Base-by-base conservation (phyloP, 2,329 filamentous ascomycete genomes). In the Elsinoe arachidis region DNA sequence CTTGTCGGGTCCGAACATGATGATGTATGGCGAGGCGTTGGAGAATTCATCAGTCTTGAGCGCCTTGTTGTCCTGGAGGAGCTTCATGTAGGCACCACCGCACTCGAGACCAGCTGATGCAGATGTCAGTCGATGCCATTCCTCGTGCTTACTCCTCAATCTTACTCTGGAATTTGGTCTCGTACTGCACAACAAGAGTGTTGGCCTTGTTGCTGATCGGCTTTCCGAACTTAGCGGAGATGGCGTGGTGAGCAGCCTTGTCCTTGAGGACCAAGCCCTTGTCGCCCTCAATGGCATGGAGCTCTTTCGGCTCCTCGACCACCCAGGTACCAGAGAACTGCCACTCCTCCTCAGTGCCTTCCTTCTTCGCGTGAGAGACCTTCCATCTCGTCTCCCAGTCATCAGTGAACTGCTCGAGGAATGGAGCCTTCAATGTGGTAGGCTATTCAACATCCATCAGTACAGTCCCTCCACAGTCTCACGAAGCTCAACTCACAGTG, bases 1-100 rank as follows among this genome's bases (percentile, higher is more conserved):
- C 86, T 97, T 97, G 81, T 99, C 93, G 67, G 93, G 93, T 66
- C 93, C 93, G 73, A 99, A 99, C 93, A 99, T 99, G 82, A 99
- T 95, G 66, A 99, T 88, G 72, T 99, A 99, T 51, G 93, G 93
- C 43, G 92, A 96, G 61, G 87, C 84, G 78, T 99, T 97, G 74
- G 88, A 90, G 80, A 99, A 99, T 80, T 99, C 93, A 64, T 97
- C 92, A 69, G 89, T 84, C 79, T 96, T 90, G 68, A 99, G 90
- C 73, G 89, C 87, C 80, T 92, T 91, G 82, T 93, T 97, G 73
- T 99, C 91, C 68, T 95, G 88, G 66, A 99, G 88, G 65, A 99
- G 88, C 86, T 99, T 99, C 81, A 99, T 81, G 81, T 99, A 99
- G 66, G 93, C 93, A 75, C 93, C 93, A 80, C 93, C 93, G 73